A percentile compares a stretch with the other conserved stretches of the same genome.
Evolutionary conservation across 371 early-diverging fungal species (phyloP).

Genomic region (Mucor irregularis): DNA sequence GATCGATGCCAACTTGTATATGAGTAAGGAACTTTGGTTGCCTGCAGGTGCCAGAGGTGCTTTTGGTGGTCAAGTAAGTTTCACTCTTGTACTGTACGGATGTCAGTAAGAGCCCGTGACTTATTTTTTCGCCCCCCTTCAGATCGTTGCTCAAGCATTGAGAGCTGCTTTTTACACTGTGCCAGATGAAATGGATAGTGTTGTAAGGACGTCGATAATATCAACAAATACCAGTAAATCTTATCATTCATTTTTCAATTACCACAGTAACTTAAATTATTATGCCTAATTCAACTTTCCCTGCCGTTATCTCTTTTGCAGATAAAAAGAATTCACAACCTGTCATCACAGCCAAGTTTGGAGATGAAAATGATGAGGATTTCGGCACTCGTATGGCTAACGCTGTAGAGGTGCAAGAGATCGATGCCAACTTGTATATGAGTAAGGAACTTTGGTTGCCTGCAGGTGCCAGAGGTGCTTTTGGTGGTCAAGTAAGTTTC

Average conservation of each 20-base stretch:
- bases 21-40: conserved; percentile 79
- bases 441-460: conserved; percentile 81
- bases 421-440: conserved; percentile 72
- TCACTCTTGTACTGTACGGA: too few relatives aligned
- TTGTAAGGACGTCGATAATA: conserved; percentile 37
- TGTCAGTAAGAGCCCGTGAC: too few relatives aligned
- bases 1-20: conserved; percentile 71
- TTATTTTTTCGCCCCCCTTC: neutral
- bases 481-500: conserved; percentile 62
- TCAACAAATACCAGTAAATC: neutral
- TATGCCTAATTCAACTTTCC: conserved; percentile 30
- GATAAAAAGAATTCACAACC: conserved; percentile 22
- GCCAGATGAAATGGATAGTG: conserved; percentile 63
- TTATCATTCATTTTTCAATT: too few relatives aligned
- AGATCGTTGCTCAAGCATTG: conserved; percentile 82
- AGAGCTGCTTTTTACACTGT: conserved; percentile 84
- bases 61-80: conserved; percentile 71
- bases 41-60: conserved; percentile 85
- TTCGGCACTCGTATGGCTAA: conserved; percentile 12
- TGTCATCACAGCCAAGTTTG: conserved; percentile 18
- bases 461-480: conserved; percentile 82
- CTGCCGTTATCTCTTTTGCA: conserved; percentile 26
- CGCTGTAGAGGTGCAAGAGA: conserved; percentile 25
- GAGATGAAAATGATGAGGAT: neutral
- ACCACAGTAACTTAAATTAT: too few relatives aligned